phyloP scores from a whole-genome alignment of 2,329 filamentous ascomycete genomes.

The Alternaria infectoria region DNA sequence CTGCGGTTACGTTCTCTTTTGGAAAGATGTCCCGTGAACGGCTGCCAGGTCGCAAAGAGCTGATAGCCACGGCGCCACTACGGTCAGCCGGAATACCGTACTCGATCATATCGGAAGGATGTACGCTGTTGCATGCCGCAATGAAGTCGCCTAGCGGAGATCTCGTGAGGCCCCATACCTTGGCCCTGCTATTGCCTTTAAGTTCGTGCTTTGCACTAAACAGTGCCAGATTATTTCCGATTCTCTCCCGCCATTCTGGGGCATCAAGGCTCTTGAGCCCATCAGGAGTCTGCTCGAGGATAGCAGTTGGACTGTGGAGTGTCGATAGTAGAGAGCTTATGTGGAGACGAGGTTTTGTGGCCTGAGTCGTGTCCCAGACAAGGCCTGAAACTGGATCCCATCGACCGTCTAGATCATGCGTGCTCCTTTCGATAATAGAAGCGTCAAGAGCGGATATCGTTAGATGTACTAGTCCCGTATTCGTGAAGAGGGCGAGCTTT shows the following conservation, averaged over 20 bases:
- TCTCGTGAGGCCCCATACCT: slow-evolving; percentile 60
- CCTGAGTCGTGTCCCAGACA: slow-evolving; percentile 38
- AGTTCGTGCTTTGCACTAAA: slow-evolving; percentile 60
- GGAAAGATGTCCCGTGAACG: slow-evolving; percentile 26
- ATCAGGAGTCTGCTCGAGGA: slow-evolving; percentile 32
- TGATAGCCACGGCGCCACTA: slow-evolving; percentile 47
- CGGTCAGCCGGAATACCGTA: slow-evolving; percentile 59
- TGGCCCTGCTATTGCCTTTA: slow-evolving; percentile 56
- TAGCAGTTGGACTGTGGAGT: slow-evolving; percentile 38
- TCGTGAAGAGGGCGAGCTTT: slow-evolving; percentile 42
- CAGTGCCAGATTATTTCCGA: slow-evolving; percentile 44
- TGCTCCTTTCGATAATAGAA: slow-evolving; percentile 21
- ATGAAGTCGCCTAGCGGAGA: slow-evolving; percentile 56
- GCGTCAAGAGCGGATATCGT: slow-evolving; percentile 32
- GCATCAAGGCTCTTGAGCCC: slow-evolving; percentile 9
- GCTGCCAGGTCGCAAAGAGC: slow-evolving; percentile 25
- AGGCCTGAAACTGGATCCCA: slow-evolving; percentile 51
- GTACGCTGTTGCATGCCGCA: slow-evolving; percentile 58
- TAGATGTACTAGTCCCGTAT: slow-evolving; percentile 33
- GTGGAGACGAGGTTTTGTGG: slow-evolving; percentile 36
- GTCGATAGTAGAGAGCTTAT: slow-evolving; percentile 48
- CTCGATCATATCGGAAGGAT: slow-evolving; percentile 64
- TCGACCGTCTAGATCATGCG: slow-evolving; percentile 49
- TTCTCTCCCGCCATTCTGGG: slow-evolving; percentile 51
- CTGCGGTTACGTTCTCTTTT: slow-evolving; percentile 31